Evolutionary conservation across 108 stramenopile species (phyloP).

Genomic region (Discostella pseudostelligera): DNA sequence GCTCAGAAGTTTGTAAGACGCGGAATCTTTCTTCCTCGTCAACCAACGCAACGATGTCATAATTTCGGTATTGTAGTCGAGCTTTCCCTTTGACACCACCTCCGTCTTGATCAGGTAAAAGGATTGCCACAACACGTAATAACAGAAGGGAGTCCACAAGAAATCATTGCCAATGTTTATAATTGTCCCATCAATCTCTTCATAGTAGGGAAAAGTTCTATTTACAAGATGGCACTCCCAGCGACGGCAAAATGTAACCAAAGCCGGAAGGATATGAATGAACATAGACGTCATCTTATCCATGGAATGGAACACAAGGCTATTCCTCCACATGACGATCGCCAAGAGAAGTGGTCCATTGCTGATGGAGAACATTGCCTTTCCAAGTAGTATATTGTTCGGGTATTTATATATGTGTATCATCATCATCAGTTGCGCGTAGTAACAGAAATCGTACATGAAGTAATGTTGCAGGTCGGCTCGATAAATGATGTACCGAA

Average conservation of each 20-base stretch:
- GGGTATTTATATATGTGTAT: constrained; percentile 55
- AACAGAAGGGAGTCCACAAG: constrained; percentile 25
- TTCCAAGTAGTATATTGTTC: constrained; percentile 36
- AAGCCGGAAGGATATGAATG: constrained; percentile 70
- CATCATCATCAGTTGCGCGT: constrained; percentile 44
- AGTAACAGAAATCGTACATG: constrained; percentile 59
- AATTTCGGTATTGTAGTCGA: constrained; percentile 37
- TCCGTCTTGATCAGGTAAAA: constrained; percentile 77
- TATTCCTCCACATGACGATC: constrained; percentile 76
- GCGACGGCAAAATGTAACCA: constrained; percentile 59
- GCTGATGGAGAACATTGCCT: constrained; percentile 59
- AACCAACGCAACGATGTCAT: constrained; percentile 47
- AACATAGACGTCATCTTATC: constrained; percentile 82
- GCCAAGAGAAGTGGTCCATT: constrained; percentile 57
- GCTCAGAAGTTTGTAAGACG: constrained; percentile 40
- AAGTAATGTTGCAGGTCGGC: constrained; percentile 47
- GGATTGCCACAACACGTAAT: constrained; percentile 68
- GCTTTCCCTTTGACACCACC: constrained; percentile 50
- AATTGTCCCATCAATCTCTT: constrained; percentile 29
- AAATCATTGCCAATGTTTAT: constrained; percentile 41
- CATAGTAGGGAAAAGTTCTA: constrained; percentile 33
- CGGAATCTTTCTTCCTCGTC: constrained; percentile 33
- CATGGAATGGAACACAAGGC: constrained; percentile 77
- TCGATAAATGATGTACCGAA: constrained; percentile 46
- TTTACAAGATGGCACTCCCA: constrained; percentile 49